Conservation (phyloP, 176 grass and related monocot genomes). For the Zoysia japonica region DNA sequence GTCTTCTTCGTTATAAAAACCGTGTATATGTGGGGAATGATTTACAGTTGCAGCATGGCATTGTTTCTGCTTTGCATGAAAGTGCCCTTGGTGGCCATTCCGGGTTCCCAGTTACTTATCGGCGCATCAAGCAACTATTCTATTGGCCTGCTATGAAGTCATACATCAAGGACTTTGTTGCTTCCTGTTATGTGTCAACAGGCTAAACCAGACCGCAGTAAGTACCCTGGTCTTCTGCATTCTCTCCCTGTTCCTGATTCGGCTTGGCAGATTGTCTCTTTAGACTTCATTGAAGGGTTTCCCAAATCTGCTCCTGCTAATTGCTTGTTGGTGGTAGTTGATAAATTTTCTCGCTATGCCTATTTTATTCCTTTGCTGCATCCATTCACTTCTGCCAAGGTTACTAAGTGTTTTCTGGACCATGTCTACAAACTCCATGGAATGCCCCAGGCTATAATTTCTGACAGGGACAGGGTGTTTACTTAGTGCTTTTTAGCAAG, state of each 20-base stretch:
- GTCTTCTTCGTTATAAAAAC: too few species aligned
- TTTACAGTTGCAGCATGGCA: too few species aligned
- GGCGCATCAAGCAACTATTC: too few species aligned
- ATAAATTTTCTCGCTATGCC: neutral
- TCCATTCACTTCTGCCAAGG: neutral
- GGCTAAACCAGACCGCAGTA: neutral
- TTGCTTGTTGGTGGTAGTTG: neutral
- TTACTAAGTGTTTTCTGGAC: neutral
- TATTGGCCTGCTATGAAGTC: too few species aligned
- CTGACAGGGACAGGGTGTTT: neutral
- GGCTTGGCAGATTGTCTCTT: neutral
- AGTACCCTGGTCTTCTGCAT: neutral
- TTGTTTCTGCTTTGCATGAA: too few species aligned
- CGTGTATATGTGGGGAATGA: too few species aligned
- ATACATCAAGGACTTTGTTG: too few species aligned
- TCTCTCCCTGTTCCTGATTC: rapidly evolving
- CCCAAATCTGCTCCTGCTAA: neutral
- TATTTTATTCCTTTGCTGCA: neutral
- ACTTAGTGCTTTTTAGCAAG: neutral
- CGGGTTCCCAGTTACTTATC: too few species aligned
- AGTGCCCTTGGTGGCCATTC: too few species aligned
- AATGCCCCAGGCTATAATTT: neutral
- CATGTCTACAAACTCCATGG: neutral
- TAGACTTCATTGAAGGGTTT: neutral
- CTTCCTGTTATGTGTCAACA: too few species aligned